These are phyloP conservation scores for Pseudotsuga menziesii DNA, from an alignment of 75 land plant genomes.

Conservation along the genomic window DNA sequence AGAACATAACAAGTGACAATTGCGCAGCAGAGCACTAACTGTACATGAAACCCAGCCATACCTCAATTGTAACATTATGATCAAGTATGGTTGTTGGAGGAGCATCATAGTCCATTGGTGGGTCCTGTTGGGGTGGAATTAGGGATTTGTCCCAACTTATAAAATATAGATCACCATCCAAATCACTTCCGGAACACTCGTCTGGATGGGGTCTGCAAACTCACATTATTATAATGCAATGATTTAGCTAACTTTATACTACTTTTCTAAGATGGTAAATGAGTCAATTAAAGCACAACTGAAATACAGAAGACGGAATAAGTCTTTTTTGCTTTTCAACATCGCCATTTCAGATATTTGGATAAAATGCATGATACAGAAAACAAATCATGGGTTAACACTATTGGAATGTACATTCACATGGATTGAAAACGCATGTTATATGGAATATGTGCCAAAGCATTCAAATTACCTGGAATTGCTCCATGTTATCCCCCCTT, in stretches of 20 bases:
- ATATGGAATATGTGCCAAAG: too few relatives aligned
- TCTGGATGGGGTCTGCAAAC: constrained; percentile 87
- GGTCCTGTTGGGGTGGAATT: constrained; percentile 51
- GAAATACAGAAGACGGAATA: neutral
- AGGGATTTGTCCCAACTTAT: constrained; percentile 82
- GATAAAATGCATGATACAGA: neutral
- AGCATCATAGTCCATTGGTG: constrained; percentile 80
- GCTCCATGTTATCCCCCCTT: neutral
- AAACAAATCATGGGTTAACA: neutral
- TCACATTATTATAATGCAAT: neutral
- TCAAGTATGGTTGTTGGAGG: constrained; percentile 39
- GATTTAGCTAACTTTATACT: neutral
- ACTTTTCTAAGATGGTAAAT: neutral
- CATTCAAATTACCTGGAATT: neutral
- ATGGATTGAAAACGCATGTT: neutral
- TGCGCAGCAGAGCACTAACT: neutral
- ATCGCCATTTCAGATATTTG: neutral
- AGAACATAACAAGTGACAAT: neutral
- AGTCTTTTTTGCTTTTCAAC: neutral
- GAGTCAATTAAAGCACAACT: neutral
- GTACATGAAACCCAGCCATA: constrained; percentile 10
- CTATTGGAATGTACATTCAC: neutral
- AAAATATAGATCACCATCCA: constrained; percentile 97
- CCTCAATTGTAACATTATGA: constrained; percentile 87
- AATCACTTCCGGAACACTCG: constrained; percentile 98